Conservation (phyloP, 2,329 filamentous ascomycete species). For the Pestalotiopsis sp. region DNA sequence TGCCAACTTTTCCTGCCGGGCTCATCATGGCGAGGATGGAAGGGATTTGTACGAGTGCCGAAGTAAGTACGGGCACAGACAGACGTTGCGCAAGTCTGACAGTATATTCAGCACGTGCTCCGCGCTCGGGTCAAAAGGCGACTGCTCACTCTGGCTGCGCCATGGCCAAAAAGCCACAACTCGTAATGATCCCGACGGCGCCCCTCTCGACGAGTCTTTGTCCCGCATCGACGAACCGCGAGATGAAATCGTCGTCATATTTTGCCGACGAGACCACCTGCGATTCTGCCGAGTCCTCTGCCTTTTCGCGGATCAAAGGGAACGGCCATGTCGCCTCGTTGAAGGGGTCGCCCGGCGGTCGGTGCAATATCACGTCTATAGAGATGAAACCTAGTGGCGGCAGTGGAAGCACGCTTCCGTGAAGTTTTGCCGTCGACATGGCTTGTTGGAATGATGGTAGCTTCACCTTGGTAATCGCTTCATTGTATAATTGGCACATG, state of each 20-base stretch:
- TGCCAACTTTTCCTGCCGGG: slow-evolving; percentile 26
- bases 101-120: background rate
- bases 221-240: slow-evolving; percentile 37
- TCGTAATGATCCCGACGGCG: slow-evolving; percentile 39
- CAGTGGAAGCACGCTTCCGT: background rate
- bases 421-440: too few relatives aligned
- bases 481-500: background rate
- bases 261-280: slow-evolving; percentile 31
- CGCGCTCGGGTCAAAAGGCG: background rate
- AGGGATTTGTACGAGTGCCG: slow-evolving; percentile 37
- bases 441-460: background rate
- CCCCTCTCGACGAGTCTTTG: slow-evolving; percentile 34
- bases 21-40: slow-evolving; percentile 31
- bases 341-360: slow-evolving; percentile 39
- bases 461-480: too few relatives aligned
- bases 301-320: slow-evolving; percentile 37
- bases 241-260: slow-evolving; percentile 36
- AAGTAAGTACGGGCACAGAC: slow-evolving; percentile 39
- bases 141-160: slow-evolving; percentile 32
- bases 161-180: slow-evolving; percentile 42
- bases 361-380: slow-evolving; percentile 34
- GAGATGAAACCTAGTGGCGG: slow-evolving; percentile 37
- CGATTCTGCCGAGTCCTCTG: slow-evolving; percentile 30
- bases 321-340: slow-evolving; percentile 40
- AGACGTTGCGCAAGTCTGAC: slow-evolving; percentile 33